Conservation (phyloP, 2,329 filamentous ascomycete species). For the Cordyceps militaris region DNA sequence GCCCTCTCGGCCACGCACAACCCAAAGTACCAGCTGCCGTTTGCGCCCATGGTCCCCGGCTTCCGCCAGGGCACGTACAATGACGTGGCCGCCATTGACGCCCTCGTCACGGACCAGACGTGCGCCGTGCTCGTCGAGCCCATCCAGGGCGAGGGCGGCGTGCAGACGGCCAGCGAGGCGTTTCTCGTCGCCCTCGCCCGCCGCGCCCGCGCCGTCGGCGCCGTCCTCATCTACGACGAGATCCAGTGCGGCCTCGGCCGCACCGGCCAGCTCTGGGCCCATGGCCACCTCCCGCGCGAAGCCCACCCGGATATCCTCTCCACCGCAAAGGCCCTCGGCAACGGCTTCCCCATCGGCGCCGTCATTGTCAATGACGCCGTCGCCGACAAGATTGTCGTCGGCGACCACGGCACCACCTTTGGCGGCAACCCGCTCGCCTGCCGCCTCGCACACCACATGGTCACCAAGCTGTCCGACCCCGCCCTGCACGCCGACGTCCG, state of each 20-base stretch:
- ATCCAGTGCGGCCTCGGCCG: conserved; percentile 91
- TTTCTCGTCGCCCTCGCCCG: conserved; percentile 79
- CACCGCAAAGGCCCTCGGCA: conserved; percentile 91
- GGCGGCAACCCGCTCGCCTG: conserved; percentile 85
- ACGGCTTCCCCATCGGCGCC: conserved; percentile 91
- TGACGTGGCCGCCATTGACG: conserved; percentile 63
- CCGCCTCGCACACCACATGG: conserved; percentile 78
- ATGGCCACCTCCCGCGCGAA: conserved; percentile 62
- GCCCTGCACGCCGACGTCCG: conserved; percentile 63
- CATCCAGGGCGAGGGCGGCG: conserved; percentile 93
- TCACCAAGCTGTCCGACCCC: conserved; percentile 65
- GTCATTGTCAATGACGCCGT: conserved; percentile 36
- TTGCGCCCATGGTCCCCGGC: conserved; percentile 90
- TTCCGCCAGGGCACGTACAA: conserved; percentile 86
- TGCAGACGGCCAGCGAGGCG: conserved; percentile 73
- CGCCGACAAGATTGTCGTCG: conserved; percentile 39
- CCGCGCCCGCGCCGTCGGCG: conserved; percentile 79
- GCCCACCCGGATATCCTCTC: conserved; percentile 93
- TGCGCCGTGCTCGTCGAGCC: conserved; percentile 95
- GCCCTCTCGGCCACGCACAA: conserved; percentile 93
- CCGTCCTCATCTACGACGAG: conserved; percentile 89
- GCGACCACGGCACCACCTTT: conserved; percentile 92
- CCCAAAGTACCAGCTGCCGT: conserved; percentile 94
- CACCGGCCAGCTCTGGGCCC: conserved; percentile 87
- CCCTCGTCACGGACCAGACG: conserved; percentile 73